phyloP scores from a whole-genome alignment of 2,329 filamentous ascomycete species.

The Neofusicoccum kwambonambiense region DNA sequence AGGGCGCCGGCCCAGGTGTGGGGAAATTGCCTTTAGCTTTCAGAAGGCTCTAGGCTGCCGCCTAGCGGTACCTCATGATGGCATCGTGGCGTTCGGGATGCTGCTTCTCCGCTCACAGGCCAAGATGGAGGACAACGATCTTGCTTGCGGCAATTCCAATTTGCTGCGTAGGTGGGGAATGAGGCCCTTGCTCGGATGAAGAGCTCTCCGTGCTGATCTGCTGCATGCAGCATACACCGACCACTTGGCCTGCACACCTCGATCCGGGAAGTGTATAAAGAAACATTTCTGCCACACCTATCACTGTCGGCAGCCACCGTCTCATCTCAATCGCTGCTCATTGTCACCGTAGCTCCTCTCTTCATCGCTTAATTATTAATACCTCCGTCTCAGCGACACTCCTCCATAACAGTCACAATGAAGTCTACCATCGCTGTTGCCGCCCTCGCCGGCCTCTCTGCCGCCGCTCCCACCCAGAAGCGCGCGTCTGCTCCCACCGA shows the following conservation, averaged over 20 bases:
- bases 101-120: background rate
- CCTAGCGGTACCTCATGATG: background rate
- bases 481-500: slow-evolving; percentile 10
- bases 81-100: background rate
- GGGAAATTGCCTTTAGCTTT: background rate
- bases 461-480: slow-evolving; percentile 11
- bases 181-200: background rate
- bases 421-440: slow-evolving; percentile 3
- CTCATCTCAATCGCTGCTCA: background rate
- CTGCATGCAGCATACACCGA: background rate
- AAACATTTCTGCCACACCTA: background rate
- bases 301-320: background rate
- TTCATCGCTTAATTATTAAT: background rate
- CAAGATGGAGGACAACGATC: background rate
- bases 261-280: background rate
- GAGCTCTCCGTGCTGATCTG: background rate
- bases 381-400: background rate
- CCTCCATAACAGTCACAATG: background rate
- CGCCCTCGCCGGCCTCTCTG: background rate
- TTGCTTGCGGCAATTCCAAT: background rate
- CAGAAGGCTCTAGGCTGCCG: background rate
- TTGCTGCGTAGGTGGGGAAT: background rate
- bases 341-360: background rate
- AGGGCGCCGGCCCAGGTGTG: background rate
- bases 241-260: too few species aligned